phyloP scores from a whole-genome alignment of 2,329 filamentous ascomycete species.

The Cordyceps fumosorosea region DNA sequence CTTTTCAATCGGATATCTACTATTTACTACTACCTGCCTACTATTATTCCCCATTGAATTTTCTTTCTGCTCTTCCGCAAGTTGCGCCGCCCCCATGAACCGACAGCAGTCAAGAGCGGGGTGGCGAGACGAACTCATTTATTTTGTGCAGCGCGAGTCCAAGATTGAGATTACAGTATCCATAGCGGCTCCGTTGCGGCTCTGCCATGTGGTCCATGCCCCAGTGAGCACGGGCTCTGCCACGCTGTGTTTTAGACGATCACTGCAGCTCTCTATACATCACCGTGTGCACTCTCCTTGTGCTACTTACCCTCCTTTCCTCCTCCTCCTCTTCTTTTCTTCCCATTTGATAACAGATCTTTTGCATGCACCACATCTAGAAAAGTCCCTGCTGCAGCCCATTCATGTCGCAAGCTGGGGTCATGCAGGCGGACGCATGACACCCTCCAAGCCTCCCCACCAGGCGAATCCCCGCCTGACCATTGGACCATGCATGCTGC shows the following conservation, averaged over 20 bases:
- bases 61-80: not conserved
- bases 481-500: constrained; percentile 8
- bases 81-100: not conserved
- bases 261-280: too few relatives aligned
- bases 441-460: constrained; percentile 4
- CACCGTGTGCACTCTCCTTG: too few relatives aligned
- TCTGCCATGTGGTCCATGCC: not conserved
- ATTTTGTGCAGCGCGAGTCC: not conserved
- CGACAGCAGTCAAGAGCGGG: not conserved
- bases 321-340: not conserved
- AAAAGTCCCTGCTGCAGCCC: constrained; percentile 3
- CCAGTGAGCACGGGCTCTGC: not conserved
- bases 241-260: not conserved
- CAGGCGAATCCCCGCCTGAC: constrained; percentile 1
- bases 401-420: constrained; percentile 1
- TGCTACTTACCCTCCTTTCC: not conserved
- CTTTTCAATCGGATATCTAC: not conserved
- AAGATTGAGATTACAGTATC: constrained; percentile 10
- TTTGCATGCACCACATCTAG: not conserved
- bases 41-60: not conserved
- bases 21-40: not conserved
- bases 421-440: constrained; percentile 12
- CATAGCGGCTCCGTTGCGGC: constrained; percentile 10
- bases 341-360: not conserved
- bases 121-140: constrained; percentile 9